Evolutionary conservation across 495 filamentous ascomycete species (phyloP), one percentile per base, ranked within the genome.

Genomic region (Penicillium dipodomyicola): DNA sequence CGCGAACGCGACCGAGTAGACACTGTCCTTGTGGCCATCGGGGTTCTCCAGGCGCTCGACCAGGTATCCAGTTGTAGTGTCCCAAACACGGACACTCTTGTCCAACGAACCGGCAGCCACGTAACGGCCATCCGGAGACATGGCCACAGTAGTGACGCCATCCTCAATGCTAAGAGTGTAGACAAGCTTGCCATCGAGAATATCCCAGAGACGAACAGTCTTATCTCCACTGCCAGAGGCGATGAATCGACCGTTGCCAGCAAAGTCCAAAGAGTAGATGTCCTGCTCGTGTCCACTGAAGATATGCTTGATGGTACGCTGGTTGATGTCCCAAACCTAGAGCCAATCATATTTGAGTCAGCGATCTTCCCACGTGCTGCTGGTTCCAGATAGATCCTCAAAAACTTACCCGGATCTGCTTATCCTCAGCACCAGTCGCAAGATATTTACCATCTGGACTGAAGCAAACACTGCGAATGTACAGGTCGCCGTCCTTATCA

Each of bases 191-290:
- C 84, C 84, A 20, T 87, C 82, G 48, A 91, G 83, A 57, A 93
- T 88, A 72, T 94, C 89, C 91, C 91, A 96, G 5, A 96, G 84
- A 47, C 91, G 85, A 40, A 96, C 91, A 15, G 91, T 93, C 58
- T 90, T 82, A 67, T 96, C 91, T 50, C 91, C 90, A 72, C 87
- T 91, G 25, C 91, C 91, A 30, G 91, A 96, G 12, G 91, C 91
- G 62, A 96, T 95, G 56, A 88, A 89, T 42, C 88, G 87, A 9
- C 91, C 91, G 60, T 94, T 91, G 25, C 89, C 82, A 22, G 91
- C 87, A 62, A 94, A 96, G 62, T 96, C 91, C 10, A 96, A 78
- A n/a, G 89, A 93, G 69, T 96, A 95, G 58, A 96, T 96, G 57
- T 95, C 91, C 68, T 96, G 91, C 71, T 96, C 91, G 69, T 96